phyloP scores from a whole-genome alignment of 179 eudicot species.

The Sideroxylon spinosum region DNA sequence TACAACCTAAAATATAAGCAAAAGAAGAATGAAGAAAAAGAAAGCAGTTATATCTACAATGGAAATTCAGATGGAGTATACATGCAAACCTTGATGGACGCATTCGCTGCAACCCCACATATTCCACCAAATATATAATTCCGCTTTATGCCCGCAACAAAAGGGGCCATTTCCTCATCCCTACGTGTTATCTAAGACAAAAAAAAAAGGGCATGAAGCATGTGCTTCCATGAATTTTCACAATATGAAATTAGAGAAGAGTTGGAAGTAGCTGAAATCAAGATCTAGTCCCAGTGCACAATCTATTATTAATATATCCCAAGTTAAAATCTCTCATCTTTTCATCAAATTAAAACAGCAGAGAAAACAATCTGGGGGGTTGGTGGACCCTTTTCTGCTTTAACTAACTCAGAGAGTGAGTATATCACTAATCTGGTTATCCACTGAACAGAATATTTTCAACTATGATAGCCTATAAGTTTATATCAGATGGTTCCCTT shows the following conservation, averaged over 20 bases:
- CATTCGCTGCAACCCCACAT: conserved; percentile 74
- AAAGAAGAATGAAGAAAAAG: neutral
- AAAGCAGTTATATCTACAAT: neutral
- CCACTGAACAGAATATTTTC: neutral
- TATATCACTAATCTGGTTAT: no score
- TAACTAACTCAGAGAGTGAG: neutral
- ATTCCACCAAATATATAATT: conserved; percentile 93
- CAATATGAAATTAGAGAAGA: neutral
- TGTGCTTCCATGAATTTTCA: neutral
- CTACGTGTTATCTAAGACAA: conserved; percentile 71
- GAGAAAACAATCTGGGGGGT: neutral
- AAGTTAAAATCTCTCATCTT: neutral
- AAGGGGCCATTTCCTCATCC: conserved; percentile 94
- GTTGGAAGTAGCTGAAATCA: neutral
- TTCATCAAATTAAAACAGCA: neutral
- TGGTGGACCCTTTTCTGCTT: neutral
- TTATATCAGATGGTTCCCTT: neutral
- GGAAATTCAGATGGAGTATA: conserved; percentile 6
- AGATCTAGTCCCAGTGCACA: neutral
- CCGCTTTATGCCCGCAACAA: conserved; percentile 67
- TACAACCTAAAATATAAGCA: conserved; percentile 3
- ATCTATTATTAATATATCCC: neutral
- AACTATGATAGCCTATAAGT: neutral
- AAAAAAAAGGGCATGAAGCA: conserved; percentile 15
- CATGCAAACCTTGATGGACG: conserved; percentile 69